phyloP scores from a whole-genome alignment of 2,329 filamentous ascomycete genomes.

The Botryotinia calthae region DNA sequence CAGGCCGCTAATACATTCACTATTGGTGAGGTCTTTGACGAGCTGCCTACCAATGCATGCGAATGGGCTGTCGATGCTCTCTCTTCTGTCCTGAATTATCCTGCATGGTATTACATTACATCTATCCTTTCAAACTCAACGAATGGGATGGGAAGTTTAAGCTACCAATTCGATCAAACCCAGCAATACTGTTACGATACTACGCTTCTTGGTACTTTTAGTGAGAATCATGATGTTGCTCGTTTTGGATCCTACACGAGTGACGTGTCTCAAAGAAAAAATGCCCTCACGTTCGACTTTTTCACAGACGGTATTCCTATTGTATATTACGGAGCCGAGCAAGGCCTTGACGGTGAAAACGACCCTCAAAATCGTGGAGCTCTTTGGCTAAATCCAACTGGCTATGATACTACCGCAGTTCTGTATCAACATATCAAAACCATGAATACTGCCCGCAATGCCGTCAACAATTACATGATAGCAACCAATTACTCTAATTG shows the following conservation, averaged over 20 bases:
- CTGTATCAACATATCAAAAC: slow-evolving; percentile 43
- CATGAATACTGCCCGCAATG: slow-evolving; percentile 46
- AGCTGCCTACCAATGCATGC: slow-evolving; percentile 47
- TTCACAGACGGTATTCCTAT: slow-evolving; percentile 51
- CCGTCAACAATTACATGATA: slow-evolving; percentile 19
- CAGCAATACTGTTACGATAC: slow-evolving; percentile 39
- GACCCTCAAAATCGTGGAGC: slow-evolving; percentile 46
- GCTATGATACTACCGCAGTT: slow-evolving; percentile 40
- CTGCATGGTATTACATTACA: slow-evolving; percentile 42
- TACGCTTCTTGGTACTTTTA: slow-evolving; percentile 42
- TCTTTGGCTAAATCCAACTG: slow-evolving; percentile 41
- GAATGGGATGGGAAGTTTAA: slow-evolving; percentile 29
- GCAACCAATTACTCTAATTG: slow-evolving; percentile 22
- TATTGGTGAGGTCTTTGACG: slow-evolving; percentile 58
- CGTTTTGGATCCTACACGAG: slow-evolving; percentile 39
- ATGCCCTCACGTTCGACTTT: slow-evolving; percentile 48
- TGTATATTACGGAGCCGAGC: slow-evolving; percentile 52
- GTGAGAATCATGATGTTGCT: slow-evolving; percentile 45
- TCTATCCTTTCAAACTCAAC: slow-evolving; percentile 40
- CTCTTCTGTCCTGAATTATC: slow-evolving; percentile 28
- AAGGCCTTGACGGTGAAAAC: slow-evolving; percentile 43
- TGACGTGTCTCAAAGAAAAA: slow-evolving; percentile 41
- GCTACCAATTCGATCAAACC: slow-evolving; percentile 36
- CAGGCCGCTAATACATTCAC: slow-evolving; percentile 54
- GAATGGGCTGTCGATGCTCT: slow-evolving; percentile 22